Evolutionary conservation across 129 eudicot genomes (phyloP).

Genomic region (Chrysanthemum lavandulifolium): DNA sequence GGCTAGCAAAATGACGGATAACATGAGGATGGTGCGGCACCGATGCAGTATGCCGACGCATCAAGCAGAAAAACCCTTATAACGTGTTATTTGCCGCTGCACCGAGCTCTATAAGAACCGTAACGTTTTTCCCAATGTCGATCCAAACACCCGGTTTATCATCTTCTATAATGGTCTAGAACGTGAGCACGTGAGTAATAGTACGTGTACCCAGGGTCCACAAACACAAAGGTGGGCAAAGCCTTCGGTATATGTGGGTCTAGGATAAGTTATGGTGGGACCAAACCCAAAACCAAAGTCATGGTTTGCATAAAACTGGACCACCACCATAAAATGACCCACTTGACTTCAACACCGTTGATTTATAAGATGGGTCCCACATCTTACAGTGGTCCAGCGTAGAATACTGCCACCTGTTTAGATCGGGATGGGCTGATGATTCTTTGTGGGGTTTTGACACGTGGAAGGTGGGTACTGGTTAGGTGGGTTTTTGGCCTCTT

Average conservation of each 20-base stretch:
- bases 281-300: slow-evolving; percentile 21
- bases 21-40: too few relatives aligned
- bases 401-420: slow-evolving; percentile 23
- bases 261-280: slow-evolving; percentile 29
- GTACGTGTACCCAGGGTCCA: slow-evolving; percentile 27
- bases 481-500: not conserved
- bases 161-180: slow-evolving; percentile 13
- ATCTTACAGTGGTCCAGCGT: slow-evolving; percentile 20
- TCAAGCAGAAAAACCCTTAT: too few relatives aligned
- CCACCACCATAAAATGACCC: slow-evolving; percentile 20
- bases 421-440: not conserved
- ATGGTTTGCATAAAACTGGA: slow-evolving; percentile 24
- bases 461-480: not conserved
- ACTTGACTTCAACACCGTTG: slow-evolving; percentile 22
- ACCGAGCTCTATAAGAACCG: too few relatives aligned
- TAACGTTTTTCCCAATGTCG: too few relatives aligned
- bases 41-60: too few relatives aligned
- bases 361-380: slow-evolving; percentile 15
- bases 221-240: slow-evolving; percentile 23
- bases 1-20: too few relatives aligned
- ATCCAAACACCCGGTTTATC: too few relatives aligned
- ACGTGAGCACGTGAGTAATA: slow-evolving; percentile 35
- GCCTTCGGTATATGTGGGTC: slow-evolving; percentile 25
- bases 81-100: too few relatives aligned
- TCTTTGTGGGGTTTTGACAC: slow-evolving; percentile 34